Evolutionary conservation across 1,139 yeast genomes (phyloP).

Genomic region (Diutina ranongensis): DNA sequence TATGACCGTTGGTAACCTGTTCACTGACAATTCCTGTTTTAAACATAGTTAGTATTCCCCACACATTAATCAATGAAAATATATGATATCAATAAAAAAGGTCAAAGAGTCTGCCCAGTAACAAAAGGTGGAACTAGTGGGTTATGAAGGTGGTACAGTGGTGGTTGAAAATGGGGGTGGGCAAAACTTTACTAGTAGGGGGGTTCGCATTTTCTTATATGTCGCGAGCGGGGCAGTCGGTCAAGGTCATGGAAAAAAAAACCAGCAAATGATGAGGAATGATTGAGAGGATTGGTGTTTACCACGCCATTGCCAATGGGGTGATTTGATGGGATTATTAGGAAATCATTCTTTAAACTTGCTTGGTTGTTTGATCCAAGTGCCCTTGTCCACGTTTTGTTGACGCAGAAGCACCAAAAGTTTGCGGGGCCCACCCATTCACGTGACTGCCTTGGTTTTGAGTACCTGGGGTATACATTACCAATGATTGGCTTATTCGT

Average conservation of each 20-base stretch:
- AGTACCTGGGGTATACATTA: background rate
- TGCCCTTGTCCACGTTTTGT: too few relatives aligned
- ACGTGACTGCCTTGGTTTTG: background rate
- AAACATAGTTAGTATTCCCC: slow-evolving; percentile 30
- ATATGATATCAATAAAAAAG: background rate
- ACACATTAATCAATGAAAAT: background rate
- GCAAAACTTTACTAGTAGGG: background rate
- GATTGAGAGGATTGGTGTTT: too few relatives aligned
- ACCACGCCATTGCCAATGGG: too few relatives aligned
- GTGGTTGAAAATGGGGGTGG: background rate
- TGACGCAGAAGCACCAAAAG: too few relatives aligned
- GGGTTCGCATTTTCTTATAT: slow-evolving; percentile 4
- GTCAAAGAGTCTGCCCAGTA: background rate
- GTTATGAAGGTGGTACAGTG: background rate
- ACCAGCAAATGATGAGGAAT: too few relatives aligned
- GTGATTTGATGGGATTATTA: too few relatives aligned
- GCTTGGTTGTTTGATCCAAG: too few relatives aligned
- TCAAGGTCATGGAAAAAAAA: background rate
- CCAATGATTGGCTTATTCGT: background rate
- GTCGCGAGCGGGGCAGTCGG: background rate
- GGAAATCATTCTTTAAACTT: too few relatives aligned
- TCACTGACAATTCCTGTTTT: slow-evolving; percentile 53
- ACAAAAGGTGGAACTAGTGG: background rate
- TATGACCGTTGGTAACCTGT: slow-evolving; percentile 64
- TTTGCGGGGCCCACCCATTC: background rate